Evolutionary conservation across 331 rosid species (phyloP).

Genomic region (Stylosanthes scabra): DNA sequence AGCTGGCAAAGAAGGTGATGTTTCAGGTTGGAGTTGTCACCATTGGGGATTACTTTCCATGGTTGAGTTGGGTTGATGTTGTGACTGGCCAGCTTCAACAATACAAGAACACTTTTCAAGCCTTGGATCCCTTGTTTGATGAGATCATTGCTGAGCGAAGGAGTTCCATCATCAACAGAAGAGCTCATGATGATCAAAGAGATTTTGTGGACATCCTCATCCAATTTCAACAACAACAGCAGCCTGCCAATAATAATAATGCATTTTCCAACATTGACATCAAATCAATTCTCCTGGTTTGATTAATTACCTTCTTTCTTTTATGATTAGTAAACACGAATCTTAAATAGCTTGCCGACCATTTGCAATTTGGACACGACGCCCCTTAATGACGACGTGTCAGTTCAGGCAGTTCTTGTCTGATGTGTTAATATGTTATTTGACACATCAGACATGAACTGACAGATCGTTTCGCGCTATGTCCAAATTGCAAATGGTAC

Average conservation of each 20-base stretch:
- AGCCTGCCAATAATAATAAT: conserved; percentile 5
- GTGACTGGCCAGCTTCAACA: conserved; percentile 25
- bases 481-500: too few species aligned
- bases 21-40: background rate
- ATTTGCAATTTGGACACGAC: too few species aligned
- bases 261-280: conserved; percentile 29
- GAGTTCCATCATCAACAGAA: background rate
- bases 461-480: too few species aligned
- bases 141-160: conserved; percentile 40
- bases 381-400: too few species aligned
- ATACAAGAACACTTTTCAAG: conserved; percentile 21
- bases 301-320: background rate
- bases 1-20: conserved; percentile 24
- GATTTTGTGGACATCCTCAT: conserved; percentile 39
- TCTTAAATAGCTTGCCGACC: too few species aligned
- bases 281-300: conserved; percentile 34
- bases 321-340: too few species aligned
- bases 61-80: conserved; percentile 45
- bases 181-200: background rate
- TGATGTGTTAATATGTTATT: too few species aligned
- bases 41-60: conserved; percentile 42
- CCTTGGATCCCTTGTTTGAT: conserved; percentile 40
- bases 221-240: conserved; percentile 15
- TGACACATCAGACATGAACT: too few species aligned
- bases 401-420: too few species aligned